A percentile compares a stretch with the other conserved stretches of the same genome.
Conservation (phyloP, 2,329 filamentous ascomycete species). For the Daldinia sp. region DNA sequence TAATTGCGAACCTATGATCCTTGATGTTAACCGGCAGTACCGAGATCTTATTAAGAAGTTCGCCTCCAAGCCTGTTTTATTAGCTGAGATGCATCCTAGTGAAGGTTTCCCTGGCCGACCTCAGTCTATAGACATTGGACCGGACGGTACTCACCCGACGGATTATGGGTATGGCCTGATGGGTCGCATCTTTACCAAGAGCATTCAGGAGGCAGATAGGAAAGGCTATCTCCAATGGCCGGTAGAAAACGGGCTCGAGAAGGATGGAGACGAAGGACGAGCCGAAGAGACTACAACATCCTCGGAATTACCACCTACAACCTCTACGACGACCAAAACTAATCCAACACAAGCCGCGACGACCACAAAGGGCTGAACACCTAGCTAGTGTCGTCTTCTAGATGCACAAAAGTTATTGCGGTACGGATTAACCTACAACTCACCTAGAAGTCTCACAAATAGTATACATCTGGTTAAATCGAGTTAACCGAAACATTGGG, state of each 20-base stretch:
- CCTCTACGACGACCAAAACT: slow-evolving; percentile 10
- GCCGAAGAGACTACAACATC: slow-evolving; percentile 26
- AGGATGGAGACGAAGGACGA: slow-evolving; percentile 46
- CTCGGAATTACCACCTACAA: slow-evolving; percentile 30
- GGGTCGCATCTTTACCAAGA: slow-evolving; percentile 46
- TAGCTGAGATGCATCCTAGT: slow-evolving; percentile 51
- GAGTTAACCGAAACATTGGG: not conserved
- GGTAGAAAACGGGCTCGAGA: slow-evolving; percentile 44
- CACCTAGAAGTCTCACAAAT: not conserved
- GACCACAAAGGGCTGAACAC: not conserved
- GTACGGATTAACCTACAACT: not conserved
- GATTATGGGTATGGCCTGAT: slow-evolving; percentile 49
- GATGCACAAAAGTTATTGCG: not conserved
- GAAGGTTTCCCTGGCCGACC: slow-evolving; percentile 44
- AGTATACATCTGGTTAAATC: not conserved
- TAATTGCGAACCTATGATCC: slow-evolving; percentile 45
- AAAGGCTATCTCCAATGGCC: slow-evolving; percentile 47
- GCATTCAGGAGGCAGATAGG: slow-evolving; percentile 45
- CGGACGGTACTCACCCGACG: slow-evolving; percentile 48
- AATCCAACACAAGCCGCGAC: slow-evolving; percentile 1
- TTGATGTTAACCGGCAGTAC: slow-evolving; percentile 49
- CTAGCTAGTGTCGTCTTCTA: not conserved
- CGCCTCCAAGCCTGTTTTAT: slow-evolving; percentile 46
- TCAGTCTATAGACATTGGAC: slow-evolving; percentile 45
- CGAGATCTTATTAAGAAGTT: slow-evolving; percentile 47